A percentile compares a stretch with the other conserved stretches of the same genome.
Conservation (phyloP, 2,329 filamentous ascomycete genomes). For the Diplodia seriata region DNA sequence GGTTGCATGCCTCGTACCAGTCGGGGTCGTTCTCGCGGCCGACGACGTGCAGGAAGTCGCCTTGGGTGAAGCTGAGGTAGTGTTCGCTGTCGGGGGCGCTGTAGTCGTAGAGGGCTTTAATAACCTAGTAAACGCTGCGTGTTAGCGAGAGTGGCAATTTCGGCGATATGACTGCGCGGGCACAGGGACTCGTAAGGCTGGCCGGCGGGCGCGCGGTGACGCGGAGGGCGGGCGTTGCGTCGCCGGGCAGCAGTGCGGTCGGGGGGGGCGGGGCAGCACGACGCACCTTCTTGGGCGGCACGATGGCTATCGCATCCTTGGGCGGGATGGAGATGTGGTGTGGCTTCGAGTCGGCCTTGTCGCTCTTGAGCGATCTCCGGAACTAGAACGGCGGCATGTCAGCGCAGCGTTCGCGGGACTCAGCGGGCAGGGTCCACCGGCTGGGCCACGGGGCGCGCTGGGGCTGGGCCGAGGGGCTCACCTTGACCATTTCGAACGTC, state of each 20-base stretch:
- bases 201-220: slow-evolving; percentile 29
- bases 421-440: slow-evolving; percentile 31
- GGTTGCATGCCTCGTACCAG: slow-evolving; percentile 99
- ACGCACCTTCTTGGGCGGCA: slow-evolving; percentile 89
- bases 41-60: slow-evolving; percentile 98
- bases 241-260: slow-evolving; percentile 18
- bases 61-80: slow-evolving; percentile 87
- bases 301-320: slow-evolving; percentile 86
- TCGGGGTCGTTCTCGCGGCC: slow-evolving; percentile 91
- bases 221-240: slow-evolving; percentile 20
- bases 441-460: slow-evolving; percentile 25
- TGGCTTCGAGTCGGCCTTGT: slow-evolving; percentile 74
- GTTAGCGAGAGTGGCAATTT: slow-evolving; percentile 34
- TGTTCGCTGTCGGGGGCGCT: slow-evolving; percentile 66
- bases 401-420: slow-evolving; percentile 15
- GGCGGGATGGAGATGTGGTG: slow-evolving; percentile 78
- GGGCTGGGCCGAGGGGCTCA: slow-evolving; percentile 33
- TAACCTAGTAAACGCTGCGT: slow-evolving; percentile 69
- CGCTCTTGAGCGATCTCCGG: slow-evolving; percentile 87
- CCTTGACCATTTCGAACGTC: slow-evolving; percentile 39
- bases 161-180: slow-evolving; percentile 35
- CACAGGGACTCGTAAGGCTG: slow-evolving; percentile 32
- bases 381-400: slow-evolving; percentile 53
- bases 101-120: slow-evolving; percentile 95
- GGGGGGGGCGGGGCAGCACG: slow-evolving; percentile 34